phyloP scores from a whole-genome alignment of 768 basidiomycete species.

The Melanogaster broomeanus region DNA sequence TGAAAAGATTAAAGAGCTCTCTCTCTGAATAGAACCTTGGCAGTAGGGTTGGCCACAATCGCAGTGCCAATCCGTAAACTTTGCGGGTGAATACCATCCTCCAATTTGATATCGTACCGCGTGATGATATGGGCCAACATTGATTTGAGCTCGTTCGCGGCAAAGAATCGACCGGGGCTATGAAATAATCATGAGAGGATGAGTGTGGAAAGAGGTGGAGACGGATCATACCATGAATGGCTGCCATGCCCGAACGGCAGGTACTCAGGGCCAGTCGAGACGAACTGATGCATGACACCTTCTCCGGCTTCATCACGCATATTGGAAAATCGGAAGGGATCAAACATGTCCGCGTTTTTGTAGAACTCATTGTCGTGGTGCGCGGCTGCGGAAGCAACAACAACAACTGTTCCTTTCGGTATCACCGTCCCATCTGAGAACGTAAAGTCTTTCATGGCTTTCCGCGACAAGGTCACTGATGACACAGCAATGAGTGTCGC shows the following conservation, averaged over 20 bases:
- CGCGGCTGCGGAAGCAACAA: conserved; percentile 20
- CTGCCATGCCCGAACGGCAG: conserved; percentile 38
- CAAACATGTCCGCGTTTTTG: conserved; percentile 40
- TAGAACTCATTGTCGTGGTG: conserved; percentile 30
- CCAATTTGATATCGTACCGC: conserved; percentile 18
- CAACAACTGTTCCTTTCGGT: conserved; percentile 33
- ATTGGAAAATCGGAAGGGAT: conserved; percentile 49
- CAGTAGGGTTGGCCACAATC: conserved; percentile 2
- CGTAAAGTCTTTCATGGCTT: conserved; percentile 30
- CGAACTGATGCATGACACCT: conserved; percentile 33
- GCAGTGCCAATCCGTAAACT: neutral
- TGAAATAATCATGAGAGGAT: too few species aligned
- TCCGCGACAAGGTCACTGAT: conserved; percentile 30
- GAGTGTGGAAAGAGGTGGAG: too few species aligned
- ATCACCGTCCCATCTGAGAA: conserved; percentile 41
- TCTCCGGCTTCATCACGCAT: conserved; percentile 36
- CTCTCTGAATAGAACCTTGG: conserved; percentile 12
- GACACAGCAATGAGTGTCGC: neutral
- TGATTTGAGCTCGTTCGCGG: too few species aligned
- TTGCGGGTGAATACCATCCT: too few species aligned
- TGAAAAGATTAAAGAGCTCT: too few species aligned
- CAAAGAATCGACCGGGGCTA: too few species aligned
- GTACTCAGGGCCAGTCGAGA: conserved; percentile 32
- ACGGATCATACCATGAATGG: conserved; percentile 24
- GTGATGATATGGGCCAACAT: conserved; percentile 17